Base-by-base conservation (phyloP, 805 yeast genomes). In the Kodamaea leandrae region DNA sequence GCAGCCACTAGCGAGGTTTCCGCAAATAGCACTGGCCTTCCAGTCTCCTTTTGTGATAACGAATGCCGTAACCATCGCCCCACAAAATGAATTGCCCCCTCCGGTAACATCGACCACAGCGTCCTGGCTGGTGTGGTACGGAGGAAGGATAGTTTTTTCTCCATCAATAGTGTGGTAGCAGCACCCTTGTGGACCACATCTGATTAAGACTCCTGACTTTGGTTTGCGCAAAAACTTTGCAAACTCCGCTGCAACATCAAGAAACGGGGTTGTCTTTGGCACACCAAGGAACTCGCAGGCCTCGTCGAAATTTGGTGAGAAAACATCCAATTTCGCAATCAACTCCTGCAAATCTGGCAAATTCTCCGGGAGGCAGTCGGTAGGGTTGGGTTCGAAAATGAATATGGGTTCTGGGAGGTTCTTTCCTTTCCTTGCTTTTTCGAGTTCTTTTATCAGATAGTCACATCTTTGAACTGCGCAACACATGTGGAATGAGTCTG, bases 371-470 rank as follows among this genome's bases (percentile, higher is more conserved):
- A 53, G 58, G 57, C 96, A 86, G 15, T 75, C 75, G 44, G 80
- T 85, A 1, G 97, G 97, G 6, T 85, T 76, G 0, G 97, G 96
- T 60, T 90, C 98, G 82, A 89, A 91, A 0, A 85, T 74, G 41
- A 78, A 68, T 2, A 67, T 50, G n/a, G 80, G 77, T 6, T 7
- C 13, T 1, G 41, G 40, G 10, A 35, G 28, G 17, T 13, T 19
- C 9, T n/a, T n/a, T 25, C 37, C 34, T 20, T 18, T 26, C 16
- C 39, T 43, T 13, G 41, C 52, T 29, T 43, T 55, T 14, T 53
- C 36, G 26, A 68, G 52, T 8, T 61, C 58, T 1, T 55, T 55
- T 6, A 82, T 51, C 23, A 84, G 72, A 13, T 71, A 74, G 4
- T 53, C 48, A 43, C 82, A 80, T 29, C 96, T 58, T 4, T 64